Evolutionary conservation across 768 basidiomycete genomes (phyloP).

Genomic region (Russula griseocarnosa): DNA sequence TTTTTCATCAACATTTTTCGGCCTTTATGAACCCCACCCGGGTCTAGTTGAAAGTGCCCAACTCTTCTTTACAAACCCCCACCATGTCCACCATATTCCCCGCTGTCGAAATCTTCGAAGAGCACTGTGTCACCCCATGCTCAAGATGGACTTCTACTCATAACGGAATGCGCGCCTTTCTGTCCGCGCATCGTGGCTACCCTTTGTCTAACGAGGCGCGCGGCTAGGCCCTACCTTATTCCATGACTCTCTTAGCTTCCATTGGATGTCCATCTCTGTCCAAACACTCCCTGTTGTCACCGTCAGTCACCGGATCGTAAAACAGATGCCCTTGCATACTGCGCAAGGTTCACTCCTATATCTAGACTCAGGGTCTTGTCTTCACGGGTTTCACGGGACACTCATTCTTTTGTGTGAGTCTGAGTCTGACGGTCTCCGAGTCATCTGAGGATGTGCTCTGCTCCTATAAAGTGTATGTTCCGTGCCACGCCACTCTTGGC

Average conservation of each 20-base stretch:
- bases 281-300: slow-evolving; percentile 10
- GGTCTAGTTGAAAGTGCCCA: background rate
- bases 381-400: slow-evolving; percentile 3
- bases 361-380: background rate
- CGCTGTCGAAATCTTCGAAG: background rate
- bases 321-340: background rate
- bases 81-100: slow-evolving; percentile 7
- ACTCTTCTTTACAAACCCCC: slow-evolving; percentile 16
- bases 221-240: slow-evolving; percentile 11
- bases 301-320: slow-evolving; percentile 12
- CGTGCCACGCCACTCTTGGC: background rate
- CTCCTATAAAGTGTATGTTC: slow-evolving; percentile 4
- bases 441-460: slow-evolving; percentile 1
- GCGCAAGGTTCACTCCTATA: slow-evolving; percentile 10
- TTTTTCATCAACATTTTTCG: slow-evolving; percentile 29
- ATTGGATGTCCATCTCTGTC: slow-evolving; percentile 12
- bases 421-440: background rate
- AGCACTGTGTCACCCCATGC: background rate
- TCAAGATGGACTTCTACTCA: slow-evolving; percentile 1
- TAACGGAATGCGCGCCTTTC: slow-evolving; percentile 8
- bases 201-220: slow-evolving; percentile 8
- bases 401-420: background rate
- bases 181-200: slow-evolving; percentile 1
- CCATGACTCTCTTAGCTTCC: slow-evolving; percentile 14
- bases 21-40: slow-evolving; percentile 23